Evolutionary conservation across 352 stramenopile species (phyloP).

Genomic region (Phytophthora sojae): DNA sequence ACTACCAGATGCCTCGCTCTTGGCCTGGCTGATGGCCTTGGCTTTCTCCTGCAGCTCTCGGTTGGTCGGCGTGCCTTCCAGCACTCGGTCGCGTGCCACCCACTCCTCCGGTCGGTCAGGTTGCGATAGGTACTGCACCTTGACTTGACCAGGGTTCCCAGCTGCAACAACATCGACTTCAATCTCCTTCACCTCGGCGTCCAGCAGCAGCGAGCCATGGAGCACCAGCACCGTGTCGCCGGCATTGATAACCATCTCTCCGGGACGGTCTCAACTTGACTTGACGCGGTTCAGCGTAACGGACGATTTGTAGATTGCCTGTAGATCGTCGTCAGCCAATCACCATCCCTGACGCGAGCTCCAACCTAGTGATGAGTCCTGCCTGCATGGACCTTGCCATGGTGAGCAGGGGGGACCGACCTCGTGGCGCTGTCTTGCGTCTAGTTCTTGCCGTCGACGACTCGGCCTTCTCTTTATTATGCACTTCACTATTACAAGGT

Average conservation of each 20-base stretch:
- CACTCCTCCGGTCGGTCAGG: conserved; percentile 89
- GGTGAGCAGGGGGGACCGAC: not conserved
- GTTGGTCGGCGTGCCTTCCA: conserved; percentile 64
- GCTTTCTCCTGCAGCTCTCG: conserved; percentile 58
- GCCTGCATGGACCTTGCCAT: not conserved
- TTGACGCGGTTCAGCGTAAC: conserved; percentile 2
- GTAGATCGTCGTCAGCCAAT: conserved; percentile 35
- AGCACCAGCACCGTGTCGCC: conserved; percentile 68
- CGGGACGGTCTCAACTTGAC: conserved; percentile 8
- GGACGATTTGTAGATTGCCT: conserved; percentile 11
- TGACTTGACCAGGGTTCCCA: conserved; percentile 49
- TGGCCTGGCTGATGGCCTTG: conserved; percentile 47
- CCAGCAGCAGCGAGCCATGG: conserved; percentile 75
- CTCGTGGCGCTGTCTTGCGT: not conserved
- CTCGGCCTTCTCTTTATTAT: conserved; percentile 26
- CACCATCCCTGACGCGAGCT: conserved; percentile 23
- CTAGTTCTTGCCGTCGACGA: conserved; percentile 12
- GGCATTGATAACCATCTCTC: conserved; percentile 46
- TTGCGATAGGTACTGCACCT: conserved; percentile 88
- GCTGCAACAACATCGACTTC: conserved; percentile 14
- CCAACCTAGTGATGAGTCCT: conserved; percentile 8
- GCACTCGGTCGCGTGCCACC: conserved; percentile 62
- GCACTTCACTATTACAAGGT: conserved; percentile 35
- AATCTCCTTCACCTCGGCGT: conserved; percentile 71
- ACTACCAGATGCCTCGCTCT: conserved; percentile 55